Base-by-base conservation (phyloP, 306 rosid genomes). In the Castanea sativa region DNA sequence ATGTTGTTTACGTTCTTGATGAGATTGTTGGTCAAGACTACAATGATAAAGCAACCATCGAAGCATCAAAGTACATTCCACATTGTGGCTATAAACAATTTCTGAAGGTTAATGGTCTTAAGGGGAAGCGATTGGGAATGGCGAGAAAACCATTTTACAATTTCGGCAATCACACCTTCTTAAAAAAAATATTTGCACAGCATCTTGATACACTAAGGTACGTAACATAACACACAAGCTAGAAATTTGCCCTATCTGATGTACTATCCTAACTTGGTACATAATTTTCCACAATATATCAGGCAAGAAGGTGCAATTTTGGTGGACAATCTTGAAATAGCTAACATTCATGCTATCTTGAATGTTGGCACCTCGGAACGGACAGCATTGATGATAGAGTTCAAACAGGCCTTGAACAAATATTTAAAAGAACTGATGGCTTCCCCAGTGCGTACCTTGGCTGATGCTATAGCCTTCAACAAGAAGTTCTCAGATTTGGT, bases 1-100 rank as follows among this genome's bases (percentile, higher is more conserved):
- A 90, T 83, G 87, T 86, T 0, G 85, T 81, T 27, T 33, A 80
- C 69, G 89, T 90, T 76, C 91, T 90, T 71, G 91, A 88, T 3
- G 83, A 27, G 13, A 88, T 88, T 73, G 87, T 60, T 12, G 91
- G 91, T 61, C 9, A 27, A 12, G 89, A 86, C 73, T 10, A 38
- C 43, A 69, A 84, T 6, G 89, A 90, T 25, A 57, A 21, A 4
- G 84, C 86, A 65, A 75, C 82, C 23, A 76, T 52, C 6, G 38
- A 43, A 64, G 61, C 35, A 9, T 86, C 86, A n/a, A 84, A 84
- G 21, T 76, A 80, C 69, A 84, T 86, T 80, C 90, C 90, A 2
- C 53, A 3, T 7, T 86, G 84, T 51, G 89, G 89, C 21, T 88
- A 56, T 55, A 80, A 51, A 6, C 69, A 61, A 55, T 80, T n/a